Evolutionary conservation across 345 rosid species (phyloP).

Genomic region (Physaria fendleri): DNA sequence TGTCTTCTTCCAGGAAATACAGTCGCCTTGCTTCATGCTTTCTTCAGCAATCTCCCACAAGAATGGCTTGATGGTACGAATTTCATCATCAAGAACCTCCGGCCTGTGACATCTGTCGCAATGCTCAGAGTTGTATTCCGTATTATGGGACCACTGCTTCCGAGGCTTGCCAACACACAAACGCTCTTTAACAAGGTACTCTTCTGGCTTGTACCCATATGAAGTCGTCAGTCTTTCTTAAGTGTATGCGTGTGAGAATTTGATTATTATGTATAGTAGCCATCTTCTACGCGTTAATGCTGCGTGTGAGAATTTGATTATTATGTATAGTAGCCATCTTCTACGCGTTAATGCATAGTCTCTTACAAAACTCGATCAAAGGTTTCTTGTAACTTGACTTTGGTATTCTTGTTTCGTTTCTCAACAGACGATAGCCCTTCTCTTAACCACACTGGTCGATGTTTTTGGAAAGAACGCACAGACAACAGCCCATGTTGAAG

Average conservation of each 20-base stretch:
- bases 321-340: not conserved
- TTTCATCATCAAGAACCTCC: constrained; percentile 64
- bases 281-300: not conserved
- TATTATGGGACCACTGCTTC: constrained; percentile 93
- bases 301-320: not conserved
- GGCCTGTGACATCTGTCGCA: constrained; percentile 87
- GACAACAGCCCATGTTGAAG: constrained; percentile 51
- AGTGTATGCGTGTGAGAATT: not conserved
- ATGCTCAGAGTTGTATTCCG: constrained; percentile 94
- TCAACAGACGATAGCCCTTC: constrained; percentile 57
- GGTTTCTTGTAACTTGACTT: not conserved
- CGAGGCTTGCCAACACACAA: constrained; percentile 88
- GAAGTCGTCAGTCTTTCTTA: not conserved
- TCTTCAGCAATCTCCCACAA: constrained; percentile 95
- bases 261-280: no score
- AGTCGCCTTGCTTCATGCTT: constrained; percentile 87
- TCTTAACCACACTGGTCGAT: constrained; percentile 61
- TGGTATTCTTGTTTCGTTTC: constrained; percentile 10
- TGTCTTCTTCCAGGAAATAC: constrained; percentile 59
- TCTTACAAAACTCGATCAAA: not conserved
- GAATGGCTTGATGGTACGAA: constrained; percentile 98
- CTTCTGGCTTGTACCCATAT: not conserved
- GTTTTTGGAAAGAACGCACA: constrained; percentile 73
- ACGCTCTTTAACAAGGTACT: constrained; percentile 85
- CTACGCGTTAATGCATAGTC: not conserved